Percentiles rank a stretch among this genome's conserved stretches.
Evolutionary conservation across 2,329 filamentous ascomycete genomes (phyloP).

Genomic region (Seiridium unicorne): DNA sequence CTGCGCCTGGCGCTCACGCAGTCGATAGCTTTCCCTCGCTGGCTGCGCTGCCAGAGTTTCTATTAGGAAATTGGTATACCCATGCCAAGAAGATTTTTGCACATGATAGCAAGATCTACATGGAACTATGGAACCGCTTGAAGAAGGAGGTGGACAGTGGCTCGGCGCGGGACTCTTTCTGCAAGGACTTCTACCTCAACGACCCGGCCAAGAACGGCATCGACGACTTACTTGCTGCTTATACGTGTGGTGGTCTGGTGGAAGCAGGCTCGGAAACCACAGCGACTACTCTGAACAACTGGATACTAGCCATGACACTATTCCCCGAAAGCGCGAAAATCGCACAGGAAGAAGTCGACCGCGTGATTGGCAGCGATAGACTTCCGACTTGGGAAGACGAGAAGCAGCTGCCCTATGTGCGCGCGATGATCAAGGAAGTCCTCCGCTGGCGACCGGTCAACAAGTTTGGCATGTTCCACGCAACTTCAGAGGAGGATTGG

Average conservation of each 20-base stretch:
- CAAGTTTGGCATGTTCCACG: neutral
- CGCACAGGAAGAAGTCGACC: neutral
- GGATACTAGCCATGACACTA: neutral
- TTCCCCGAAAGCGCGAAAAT: neutral
- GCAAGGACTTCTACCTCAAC: constrained; percentile 1
- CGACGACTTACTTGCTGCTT: constrained; percentile 1
- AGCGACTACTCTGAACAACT: neutral
- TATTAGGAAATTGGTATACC: neutral
- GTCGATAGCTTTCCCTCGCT: neutral
- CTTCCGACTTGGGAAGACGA: neutral
- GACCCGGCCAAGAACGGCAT: neutral
- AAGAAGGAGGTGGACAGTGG: neutral
- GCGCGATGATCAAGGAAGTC: neutral
- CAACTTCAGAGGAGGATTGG: neutral
- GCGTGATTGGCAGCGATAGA: neutral
- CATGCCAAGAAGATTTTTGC: neutral
- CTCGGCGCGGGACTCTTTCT: neutral
- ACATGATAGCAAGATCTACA: neutral
- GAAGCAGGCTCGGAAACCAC: constrained; percentile 2
- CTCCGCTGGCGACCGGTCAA: neutral
- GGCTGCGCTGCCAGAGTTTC: neutral
- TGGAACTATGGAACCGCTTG: neutral
- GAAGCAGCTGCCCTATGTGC: neutral
- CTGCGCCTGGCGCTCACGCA: neutral
- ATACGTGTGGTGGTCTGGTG: neutral